phyloP scores from a whole-genome alignment of 208 protist genomes.

The Leptomonas pyrrhocoris region DNA sequence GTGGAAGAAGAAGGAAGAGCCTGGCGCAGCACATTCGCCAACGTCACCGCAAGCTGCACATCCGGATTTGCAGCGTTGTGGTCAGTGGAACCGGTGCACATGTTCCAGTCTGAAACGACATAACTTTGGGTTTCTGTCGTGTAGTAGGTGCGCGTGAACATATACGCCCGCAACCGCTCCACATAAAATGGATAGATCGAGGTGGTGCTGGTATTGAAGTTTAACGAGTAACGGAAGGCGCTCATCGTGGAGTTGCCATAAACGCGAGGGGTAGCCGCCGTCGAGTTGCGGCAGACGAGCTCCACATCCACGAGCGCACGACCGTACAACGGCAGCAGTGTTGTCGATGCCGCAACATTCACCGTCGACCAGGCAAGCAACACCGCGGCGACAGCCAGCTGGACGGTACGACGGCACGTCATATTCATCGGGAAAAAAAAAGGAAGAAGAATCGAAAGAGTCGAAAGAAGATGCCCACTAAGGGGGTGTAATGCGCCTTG shows the following conservation, averaged over 20 bases:
- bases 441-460: background rate
- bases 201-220: background rate
- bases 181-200: slow-evolving; percentile 26
- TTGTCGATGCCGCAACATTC: slow-evolving; percentile 1
- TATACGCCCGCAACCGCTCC: slow-evolving; percentile 6
- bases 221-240: slow-evolving; percentile 6
- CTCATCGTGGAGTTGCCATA: slow-evolving; percentile 9
- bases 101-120: background rate
- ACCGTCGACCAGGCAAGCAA: background rate
- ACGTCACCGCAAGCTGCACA: background rate
- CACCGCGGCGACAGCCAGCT: slow-evolving; percentile 1
- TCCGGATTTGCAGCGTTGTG: slow-evolving; percentile 4
- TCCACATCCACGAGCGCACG: slow-evolving; percentile 27
- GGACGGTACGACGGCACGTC: background rate
- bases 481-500: background rate
- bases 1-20: background rate
- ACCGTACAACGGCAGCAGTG: slow-evolving; percentile 22
- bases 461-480: background rate
- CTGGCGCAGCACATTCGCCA: background rate
- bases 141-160: slow-evolving; percentile 13
- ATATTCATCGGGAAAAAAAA: background rate
- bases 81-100: slow-evolving; percentile 3
- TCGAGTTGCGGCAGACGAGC: slow-evolving; percentile 28
- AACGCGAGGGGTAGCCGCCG: background rate
- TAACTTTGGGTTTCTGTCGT: slow-evolving; percentile 5